phyloP scores from a whole-genome alignment of 768 basidiomycete genomes.

The Exidia glandulosa region DNA sequence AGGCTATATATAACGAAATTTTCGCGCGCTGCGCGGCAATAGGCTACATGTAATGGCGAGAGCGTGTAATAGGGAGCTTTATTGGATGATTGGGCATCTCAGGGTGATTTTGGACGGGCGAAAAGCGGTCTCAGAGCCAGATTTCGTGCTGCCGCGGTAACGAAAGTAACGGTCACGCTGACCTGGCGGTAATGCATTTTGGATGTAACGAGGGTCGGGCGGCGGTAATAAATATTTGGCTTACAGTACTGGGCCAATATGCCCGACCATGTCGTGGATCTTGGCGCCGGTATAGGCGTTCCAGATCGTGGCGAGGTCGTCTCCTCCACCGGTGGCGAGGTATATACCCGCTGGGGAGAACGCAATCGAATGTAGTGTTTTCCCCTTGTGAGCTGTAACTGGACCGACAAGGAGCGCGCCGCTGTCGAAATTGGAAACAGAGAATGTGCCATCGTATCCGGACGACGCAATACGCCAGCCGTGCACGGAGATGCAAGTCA shows the following conservation, averaged over 20 bases:
- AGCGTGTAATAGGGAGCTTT: too few species aligned
- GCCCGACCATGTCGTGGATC: slow-evolving; percentile 10
- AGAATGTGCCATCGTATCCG: slow-evolving; percentile 6
- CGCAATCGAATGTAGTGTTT: slow-evolving; percentile 1
- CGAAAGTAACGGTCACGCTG: too few species aligned
- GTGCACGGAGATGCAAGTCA: slow-evolving; percentile 4
- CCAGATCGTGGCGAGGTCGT: slow-evolving; percentile 19
- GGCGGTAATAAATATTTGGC: too few species aligned
- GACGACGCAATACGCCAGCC: slow-evolving; percentile 12
- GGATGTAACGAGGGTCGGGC: too few species aligned
- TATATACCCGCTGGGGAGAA: slow-evolving; percentile 17
- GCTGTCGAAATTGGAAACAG: slow-evolving; percentile 6
- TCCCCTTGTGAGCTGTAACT: background rate
- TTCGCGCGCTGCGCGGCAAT: too few species aligned
- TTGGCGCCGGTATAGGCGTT: slow-evolving; percentile 13
- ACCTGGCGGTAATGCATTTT: too few species aligned
- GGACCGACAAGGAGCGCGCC: background rate
- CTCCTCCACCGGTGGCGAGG: slow-evolving; percentile 21
- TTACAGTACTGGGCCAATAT: slow-evolving; percentile 10
- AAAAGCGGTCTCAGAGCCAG: too few species aligned
- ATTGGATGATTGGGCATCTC: too few species aligned
- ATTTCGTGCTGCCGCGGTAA: too few species aligned
- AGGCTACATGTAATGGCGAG: too few species aligned
- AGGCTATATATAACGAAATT: too few species aligned
- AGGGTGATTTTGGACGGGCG: too few species aligned